Evolutionary conservation across 1,284 basidiomycete genomes (phyloP).

Genomic region (Ceratobasidium sp.): DNA sequence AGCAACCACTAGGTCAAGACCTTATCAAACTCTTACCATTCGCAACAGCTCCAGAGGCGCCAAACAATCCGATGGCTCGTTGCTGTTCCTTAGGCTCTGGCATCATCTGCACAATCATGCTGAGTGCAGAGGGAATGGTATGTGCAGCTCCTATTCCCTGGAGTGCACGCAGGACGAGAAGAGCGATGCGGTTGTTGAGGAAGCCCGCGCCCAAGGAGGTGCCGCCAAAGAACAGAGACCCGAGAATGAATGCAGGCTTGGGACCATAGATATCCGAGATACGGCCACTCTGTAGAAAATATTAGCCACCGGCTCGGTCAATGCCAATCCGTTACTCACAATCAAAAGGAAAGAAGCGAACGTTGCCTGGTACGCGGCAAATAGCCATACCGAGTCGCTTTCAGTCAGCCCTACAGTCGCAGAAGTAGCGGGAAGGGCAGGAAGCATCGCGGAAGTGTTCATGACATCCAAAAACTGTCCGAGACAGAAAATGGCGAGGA

Average conservation of each 20-base stretch:
- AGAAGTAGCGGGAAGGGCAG: slow-evolving; percentile 53
- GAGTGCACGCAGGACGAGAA: slow-evolving; percentile 38
- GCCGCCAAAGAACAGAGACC: slow-evolving; percentile 32
- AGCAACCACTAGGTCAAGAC: too few species aligned
- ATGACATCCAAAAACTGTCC: slow-evolving; percentile 58
- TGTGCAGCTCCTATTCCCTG: slow-evolving; percentile 39
- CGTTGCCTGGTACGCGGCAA: slow-evolving; percentile 36
- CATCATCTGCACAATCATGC: slow-evolving; percentile 56
- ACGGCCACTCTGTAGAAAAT: slow-evolving; percentile 30
- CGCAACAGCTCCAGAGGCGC: slow-evolving; percentile 55
- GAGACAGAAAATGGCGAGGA: slow-evolving; percentile 56
- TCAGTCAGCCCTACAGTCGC: slow-evolving; percentile 42
- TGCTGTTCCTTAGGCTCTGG: slow-evolving; percentile 56
- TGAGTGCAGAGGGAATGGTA: slow-evolving; percentile 57
- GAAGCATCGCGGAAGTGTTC: slow-evolving; percentile 58
- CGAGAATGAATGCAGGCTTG: slow-evolving; percentile 36
- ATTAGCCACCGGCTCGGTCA: neutral
- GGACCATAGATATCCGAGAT: slow-evolving; percentile 40
- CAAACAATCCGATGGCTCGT: slow-evolving; percentile 56
- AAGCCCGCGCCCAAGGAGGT: slow-evolving; percentile 39
- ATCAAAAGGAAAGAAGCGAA: slow-evolving; percentile 37
- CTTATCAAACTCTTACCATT: slow-evolving; percentile 50
- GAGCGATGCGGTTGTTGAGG: slow-evolving; percentile 30
- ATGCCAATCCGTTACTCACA: slow-evolving; percentile 4
- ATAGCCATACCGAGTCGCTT: slow-evolving; percentile 38